Evolutionary conservation across 495 filamentous ascomycete genomes (phyloP), one percentile per base, ranked within the genome.

Genomic region (Parathielavia hyrcaniae): DNA sequence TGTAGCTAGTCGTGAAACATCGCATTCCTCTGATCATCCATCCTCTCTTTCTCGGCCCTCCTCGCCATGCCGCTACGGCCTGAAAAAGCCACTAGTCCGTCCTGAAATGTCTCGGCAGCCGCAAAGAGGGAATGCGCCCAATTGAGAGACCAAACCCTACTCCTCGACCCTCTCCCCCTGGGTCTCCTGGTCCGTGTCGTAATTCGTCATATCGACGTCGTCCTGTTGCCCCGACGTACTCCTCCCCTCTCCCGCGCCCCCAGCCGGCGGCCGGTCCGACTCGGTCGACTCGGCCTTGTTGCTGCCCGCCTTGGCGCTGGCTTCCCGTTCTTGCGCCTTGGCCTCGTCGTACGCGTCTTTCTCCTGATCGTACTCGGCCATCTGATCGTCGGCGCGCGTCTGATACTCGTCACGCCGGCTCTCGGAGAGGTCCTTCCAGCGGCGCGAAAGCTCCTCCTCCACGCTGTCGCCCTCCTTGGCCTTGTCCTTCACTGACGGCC

Each of bases 371-470:
- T 74, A 76, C 59, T 75, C 71, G 16, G 56, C 67, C 45, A 75
- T 61, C 40, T 72, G 66, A 35, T 67, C 39, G 34, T 78, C 75
- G 26, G 72, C 77, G 12, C 75, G 71, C 8, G 63, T 46, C 36
- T 73, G 64, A 43, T 73, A 80, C 34, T 74, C 72, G 22, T 76
- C 71, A 44, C 76, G 75, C 55, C 74, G 72, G 35, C 64, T 71
- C 22, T 76, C 68, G 6, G 71, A 64, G 4, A 80, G 66, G 19
- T 73, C 71, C 35, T 75, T 75, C 80, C 80, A 82, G 12, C 73
- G 73, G n/a, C 64, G 64, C 26, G 77, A 75, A 10, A 83, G 69
- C 58, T 73, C 72, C 47, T 72, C 67, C 22, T 82, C 78, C 19
- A 75, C 58, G 32, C 64, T 66, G 40, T 70, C 68, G 45, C 38